Base-by-base conservation (phyloP, 345 rosid species). In the Odontarrhena argentea region DNA sequence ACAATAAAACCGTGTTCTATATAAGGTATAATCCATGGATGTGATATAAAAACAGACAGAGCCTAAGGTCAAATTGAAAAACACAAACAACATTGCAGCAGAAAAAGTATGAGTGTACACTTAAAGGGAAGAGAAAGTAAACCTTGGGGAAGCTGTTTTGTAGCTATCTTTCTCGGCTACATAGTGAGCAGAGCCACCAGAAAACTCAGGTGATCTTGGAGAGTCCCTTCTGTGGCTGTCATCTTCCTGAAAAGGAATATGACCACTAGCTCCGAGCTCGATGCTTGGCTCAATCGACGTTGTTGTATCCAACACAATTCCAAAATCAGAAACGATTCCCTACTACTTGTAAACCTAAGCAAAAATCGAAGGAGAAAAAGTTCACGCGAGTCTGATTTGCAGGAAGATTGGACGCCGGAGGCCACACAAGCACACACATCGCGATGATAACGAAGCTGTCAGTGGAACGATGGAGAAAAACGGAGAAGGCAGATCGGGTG, bases 121-220 rank as follows among this genome's bases (percentile, higher is more conserved):
- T 4, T 1, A 3, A 24, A 36, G 8, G 45, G 64, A 36, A 2
- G 11, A 60, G 1, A 24, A 57, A 15, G 41, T 9, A 35, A 63
- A 84, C 96, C 96, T 87, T 74, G 84, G 81, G 51, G 86, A 77
- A 18, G 70, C 36, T 18, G 67, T 67, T 63, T 68, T 82, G 69
- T 26, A 38, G 67, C 69, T 74, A 58, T 83, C 90, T 2, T 76
- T 61, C 42, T 85, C 90, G 36, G 35, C 73, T 18, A 57, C 72
- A 55, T 9, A 60, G 2, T 74, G 77, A 42, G 42, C 51, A 60
- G 68, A 61, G 11, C 74, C 74, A 7, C 82, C 79, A 18, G 70
- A 59, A n/a, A 48, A 79, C 78, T 82, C 85, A 11, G 77, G 60
- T 22, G 83, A 71, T 72, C 70, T 81, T 4, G 79, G 82, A 12